Base-by-base conservation (phyloP, 441 rosid species). In the Gossypium gossypioides region DNA sequence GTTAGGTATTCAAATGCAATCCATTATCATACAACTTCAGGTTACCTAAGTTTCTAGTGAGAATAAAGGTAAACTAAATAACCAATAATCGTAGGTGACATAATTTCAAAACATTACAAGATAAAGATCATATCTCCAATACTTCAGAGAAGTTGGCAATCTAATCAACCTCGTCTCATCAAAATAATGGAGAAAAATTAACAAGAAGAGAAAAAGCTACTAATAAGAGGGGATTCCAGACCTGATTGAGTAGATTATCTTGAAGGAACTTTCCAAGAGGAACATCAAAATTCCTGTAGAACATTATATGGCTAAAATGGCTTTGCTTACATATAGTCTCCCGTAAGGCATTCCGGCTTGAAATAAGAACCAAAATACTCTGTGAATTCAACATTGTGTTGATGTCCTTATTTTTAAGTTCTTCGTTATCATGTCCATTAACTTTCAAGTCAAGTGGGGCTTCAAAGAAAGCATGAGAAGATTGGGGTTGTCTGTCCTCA, bases 321-420 rank as follows among this genome's bases (percentile, higher is more conserved):
- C 90, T 92, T 75, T 92, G 97, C 82, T 91, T 91, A 72, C 99
- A 95, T 56, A 91, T 76, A 62, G 82, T 84, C 72, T 95, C 96
- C 76, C 52, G 86, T 12, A 68, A 62, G 29, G 86, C 84, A 84
- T 92, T 92, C 70, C 89, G 84, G 71, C 89, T 85, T 25, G 99
- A 92, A 85, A 90, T 85, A 79, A 92, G 79, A 77, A 95, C 99
- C 93, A 95, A 86, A 76, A 95, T 95, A 81, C 99, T 87, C 71
- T 84, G 87, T 71, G 92, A 79, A 72, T 88, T 88, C 80, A 83
- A 67, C 63, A 84, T 79, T 60, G 83, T 61, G 72, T 80, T 88
- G 65, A 63, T 75, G 64, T 83, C 87, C 74, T 79, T 81, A 9
- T 75, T 82, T 72, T 81, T 80, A 5, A 48, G 56, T 55, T 84